Conservation (phyloP, 2,329 filamentous ascomycete genomes). For the Ophiostoma ulmi region DNA sequence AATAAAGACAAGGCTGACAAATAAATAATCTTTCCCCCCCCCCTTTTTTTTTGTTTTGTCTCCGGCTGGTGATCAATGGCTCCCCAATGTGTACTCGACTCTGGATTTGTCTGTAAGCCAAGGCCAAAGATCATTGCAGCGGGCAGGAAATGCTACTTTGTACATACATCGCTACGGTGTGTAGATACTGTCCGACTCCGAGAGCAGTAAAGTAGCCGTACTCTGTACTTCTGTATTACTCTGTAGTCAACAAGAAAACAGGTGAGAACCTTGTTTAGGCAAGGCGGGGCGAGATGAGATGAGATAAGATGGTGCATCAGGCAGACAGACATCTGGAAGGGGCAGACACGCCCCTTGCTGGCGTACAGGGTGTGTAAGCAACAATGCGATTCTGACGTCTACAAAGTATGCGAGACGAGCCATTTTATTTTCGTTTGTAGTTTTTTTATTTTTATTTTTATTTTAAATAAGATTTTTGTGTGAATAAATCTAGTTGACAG, state of each 20-base stretch:
- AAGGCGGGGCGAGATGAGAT: not conserved
- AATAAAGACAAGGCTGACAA: not conserved
- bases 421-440: too few relatives aligned
- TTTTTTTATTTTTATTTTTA: too few relatives aligned
- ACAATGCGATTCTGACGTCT: too few relatives aligned
- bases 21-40: not conserved
- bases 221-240: too few relatives aligned
- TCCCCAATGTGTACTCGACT: too few relatives aligned
- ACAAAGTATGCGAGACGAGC: too few relatives aligned
- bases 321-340: not conserved
- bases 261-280: not conserved
- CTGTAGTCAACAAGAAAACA: not conserved
- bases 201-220: not conserved
- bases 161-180: not conserved
- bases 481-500: too few relatives aligned
- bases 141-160: not conserved
- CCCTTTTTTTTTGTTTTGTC: too few relatives aligned
- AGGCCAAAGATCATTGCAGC: not conserved
- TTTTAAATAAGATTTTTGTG: too few relatives aligned
- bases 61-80: too few relatives aligned
- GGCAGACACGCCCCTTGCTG: not conserved
- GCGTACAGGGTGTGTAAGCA: too few relatives aligned
- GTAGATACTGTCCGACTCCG: not conserved
- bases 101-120: not conserved
- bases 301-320: not conserved